Evolutionary conservation across 2,329 filamentous ascomycete genomes (phyloP), one percentile per base, ranked within the genome.

Genomic region (Phoma sp.): DNA sequence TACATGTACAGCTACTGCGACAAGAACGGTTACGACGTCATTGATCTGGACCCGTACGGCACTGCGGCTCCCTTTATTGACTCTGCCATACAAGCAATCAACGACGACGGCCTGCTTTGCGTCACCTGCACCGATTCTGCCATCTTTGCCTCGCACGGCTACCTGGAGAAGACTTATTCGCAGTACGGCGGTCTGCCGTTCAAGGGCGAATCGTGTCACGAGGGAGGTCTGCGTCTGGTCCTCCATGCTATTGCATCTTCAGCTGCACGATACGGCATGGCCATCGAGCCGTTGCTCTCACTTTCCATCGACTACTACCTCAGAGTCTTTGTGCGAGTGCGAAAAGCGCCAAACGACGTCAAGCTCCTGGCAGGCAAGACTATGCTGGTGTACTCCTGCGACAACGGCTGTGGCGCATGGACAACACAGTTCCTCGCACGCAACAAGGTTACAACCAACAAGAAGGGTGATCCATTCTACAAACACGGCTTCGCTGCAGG

Each of bases 71-170:
- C 91, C 1, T 99, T 99, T 74, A 83, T 99, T 47, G 95, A 99
- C 71, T 87, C 91, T 1, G 92, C 95, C 1, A 81, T 99, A 7
- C 93, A 97, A 76, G 87, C 91, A 1, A 84, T 97, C 7, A 87
- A 89, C 60, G 91, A 97, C 64, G 93, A 93, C 1, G 95, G 95
- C 4, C 81, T 99, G 32, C 83, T 99, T 4, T 97, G 93, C 72
- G 90, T 99, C 5, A 99, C 95, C 1, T 99, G 95, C 76, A 99
- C 95, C 0, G 95, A 99, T 74, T 93, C 93, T 9, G 92, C 90
- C 9, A 91, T 99, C 2, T 99, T 93, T 84, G 93, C 93, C 1
- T 96, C 93, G 0, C 90, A 91, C 64, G 92, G 93, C 50, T 99
- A 98, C 70, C 87, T 91, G 2, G 95, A 99, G 74, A 99, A 99